phyloP scores from a whole-genome alignment of 163 green algal genomes.

The Trebouxia gelatinosa region DNA sequence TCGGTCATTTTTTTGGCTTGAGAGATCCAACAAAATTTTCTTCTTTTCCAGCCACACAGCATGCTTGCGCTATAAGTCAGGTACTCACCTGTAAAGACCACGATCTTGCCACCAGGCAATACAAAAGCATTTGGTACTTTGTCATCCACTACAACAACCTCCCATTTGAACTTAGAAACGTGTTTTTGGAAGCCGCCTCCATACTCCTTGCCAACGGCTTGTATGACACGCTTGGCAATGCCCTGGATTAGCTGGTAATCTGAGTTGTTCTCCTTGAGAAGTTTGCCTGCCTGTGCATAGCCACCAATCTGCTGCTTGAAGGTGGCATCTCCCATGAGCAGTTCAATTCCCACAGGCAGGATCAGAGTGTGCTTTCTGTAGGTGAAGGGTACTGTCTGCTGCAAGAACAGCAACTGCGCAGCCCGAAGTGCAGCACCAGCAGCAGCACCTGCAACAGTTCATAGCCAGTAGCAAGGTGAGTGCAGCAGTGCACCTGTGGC shows the following conservation, averaged over 20 bases:
- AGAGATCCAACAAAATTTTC: too few relatives aligned
- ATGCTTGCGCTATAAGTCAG: too few relatives aligned
- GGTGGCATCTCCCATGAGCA: conserved; percentile 27
- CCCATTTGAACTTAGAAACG: conserved; percentile 63
- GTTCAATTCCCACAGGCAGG: conserved; percentile 8
- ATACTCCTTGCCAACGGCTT: conserved; percentile 16
- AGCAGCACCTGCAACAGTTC: conserved; percentile 6
- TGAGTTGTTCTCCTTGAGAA: conserved; percentile 17
- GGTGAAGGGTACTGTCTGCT: conserved; percentile 22
- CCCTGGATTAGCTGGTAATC: conserved; percentile 26
- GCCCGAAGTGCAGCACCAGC: conserved; percentile 1
- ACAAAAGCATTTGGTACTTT: conserved; percentile 80
- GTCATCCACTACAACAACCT: conserved; percentile 75
- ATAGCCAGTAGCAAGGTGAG: neutral
- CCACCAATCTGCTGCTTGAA: conserved; percentile 29
- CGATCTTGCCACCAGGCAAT: conserved; percentile 82
- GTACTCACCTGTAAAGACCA: conserved; percentile 32
- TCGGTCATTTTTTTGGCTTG: too few relatives aligned
- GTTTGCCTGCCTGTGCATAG: conserved; percentile 14
- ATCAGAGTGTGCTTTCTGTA: conserved; percentile 21
- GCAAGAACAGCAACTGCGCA: conserved; percentile 1
- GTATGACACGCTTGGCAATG: conserved; percentile 27
- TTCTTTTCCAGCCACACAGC: too few relatives aligned
- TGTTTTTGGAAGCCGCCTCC: conserved; percentile 66
- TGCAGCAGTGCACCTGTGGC: neutral